These are phyloP conservation scores for Colletotrichum horii DNA, from an alignment of 2,329 filamentous ascomycete species.

Conservation along the genomic window DNA sequence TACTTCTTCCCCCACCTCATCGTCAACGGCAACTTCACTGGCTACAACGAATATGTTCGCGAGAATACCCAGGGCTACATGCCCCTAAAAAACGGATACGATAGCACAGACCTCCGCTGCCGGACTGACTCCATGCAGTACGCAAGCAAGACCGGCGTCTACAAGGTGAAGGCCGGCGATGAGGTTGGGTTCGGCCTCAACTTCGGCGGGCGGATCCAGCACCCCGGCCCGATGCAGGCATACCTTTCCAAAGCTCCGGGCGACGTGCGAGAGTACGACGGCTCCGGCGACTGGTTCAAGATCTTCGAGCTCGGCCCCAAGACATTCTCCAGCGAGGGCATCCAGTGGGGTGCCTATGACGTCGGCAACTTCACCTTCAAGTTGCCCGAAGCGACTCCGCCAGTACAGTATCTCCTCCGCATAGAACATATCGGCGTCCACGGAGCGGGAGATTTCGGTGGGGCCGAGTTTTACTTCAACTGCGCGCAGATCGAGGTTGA, in stretches of 20 bases:
- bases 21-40: neutral
- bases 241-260: neutral
- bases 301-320: conserved; percentile 28
- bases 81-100: neutral
- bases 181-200: neutral
- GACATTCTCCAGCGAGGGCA: neutral
- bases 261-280: conserved; percentile 20
- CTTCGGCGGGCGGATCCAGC: neutral
- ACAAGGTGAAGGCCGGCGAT: neutral
- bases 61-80: neutral
- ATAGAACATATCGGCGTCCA: neutral
- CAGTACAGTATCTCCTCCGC: neutral
- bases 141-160: neutral
- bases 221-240: neutral
- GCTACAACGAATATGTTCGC: neutral
- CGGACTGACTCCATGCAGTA: neutral
- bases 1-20: conserved; percentile 6
- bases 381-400: neutral
- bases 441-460: neutral
- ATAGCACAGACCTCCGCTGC: neutral
- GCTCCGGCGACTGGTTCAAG: conserved; percentile 35
- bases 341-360: neutral
- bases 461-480: neutral
- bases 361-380: neutral
- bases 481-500: neutral